Conservation (phyloP, 352 stramenopile genomes). For the Pythium aquatile region DNA sequence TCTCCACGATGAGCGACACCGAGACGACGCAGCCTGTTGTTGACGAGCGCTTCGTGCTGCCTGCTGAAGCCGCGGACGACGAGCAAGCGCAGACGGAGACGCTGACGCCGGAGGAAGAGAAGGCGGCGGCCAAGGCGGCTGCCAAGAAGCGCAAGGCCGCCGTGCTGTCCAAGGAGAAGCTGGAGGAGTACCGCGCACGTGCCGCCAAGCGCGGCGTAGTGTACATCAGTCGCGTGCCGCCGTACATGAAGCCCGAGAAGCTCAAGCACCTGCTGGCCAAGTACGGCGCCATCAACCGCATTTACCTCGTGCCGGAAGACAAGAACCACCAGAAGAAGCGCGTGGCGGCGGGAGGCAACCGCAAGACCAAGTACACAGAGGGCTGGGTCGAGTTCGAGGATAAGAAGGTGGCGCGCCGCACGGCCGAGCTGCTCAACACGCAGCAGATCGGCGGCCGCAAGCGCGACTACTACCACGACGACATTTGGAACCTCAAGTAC, state of each 20-base stretch:
- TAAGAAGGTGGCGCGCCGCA: slow-evolving; percentile 94
- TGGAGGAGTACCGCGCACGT: slow-evolving; percentile 27
- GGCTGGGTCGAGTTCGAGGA: slow-evolving; percentile 99
- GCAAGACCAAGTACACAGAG: slow-evolving; percentile 91
- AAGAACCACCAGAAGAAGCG: slow-evolving; percentile 89
- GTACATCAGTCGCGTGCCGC: slow-evolving; percentile 95
- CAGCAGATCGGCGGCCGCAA: slow-evolving; percentile 92
- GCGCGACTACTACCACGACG: slow-evolving; percentile 95
- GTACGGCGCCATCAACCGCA: slow-evolving; percentile 91
- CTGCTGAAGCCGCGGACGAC: not conserved
- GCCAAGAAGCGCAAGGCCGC: slow-evolving; percentile 24
- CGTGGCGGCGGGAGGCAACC: slow-evolving; percentile 87
- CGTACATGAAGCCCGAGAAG: slow-evolving; percentile 97
- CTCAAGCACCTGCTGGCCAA: slow-evolving; percentile 91
- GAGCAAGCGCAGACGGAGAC: not conserved
- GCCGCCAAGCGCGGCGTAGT: slow-evolving; percentile 37
- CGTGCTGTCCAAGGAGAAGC: slow-evolving; percentile 21
- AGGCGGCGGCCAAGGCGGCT: not conserved
- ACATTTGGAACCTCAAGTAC: slow-evolving; percentile 99
- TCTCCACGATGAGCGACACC: not conserved
- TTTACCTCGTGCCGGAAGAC: slow-evolving; percentile 98
- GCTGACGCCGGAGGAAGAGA: not conserved
- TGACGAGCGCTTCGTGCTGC: slow-evolving; percentile 3
- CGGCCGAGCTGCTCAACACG: slow-evolving; percentile 94
- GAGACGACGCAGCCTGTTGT: not conserved